Base-by-base conservation (phyloP, 495 filamentous ascomycete genomes). In the Chaetomidium leptoderma region DNA sequence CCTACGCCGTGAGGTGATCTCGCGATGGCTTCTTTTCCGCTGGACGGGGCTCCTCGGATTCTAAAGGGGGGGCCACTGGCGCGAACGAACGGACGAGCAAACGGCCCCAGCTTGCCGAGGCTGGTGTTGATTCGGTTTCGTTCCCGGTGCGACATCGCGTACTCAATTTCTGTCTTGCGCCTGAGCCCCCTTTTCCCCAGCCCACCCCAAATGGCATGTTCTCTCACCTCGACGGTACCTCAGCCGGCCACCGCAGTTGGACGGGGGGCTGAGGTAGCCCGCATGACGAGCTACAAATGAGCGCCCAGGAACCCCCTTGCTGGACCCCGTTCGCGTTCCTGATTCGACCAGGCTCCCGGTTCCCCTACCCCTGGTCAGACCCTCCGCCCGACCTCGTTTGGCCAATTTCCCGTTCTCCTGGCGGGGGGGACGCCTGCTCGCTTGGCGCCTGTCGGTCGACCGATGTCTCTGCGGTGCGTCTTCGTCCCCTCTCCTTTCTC, bases 311-410 rank as follows among this genome's bases (percentile, higher is more conserved):
- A 32, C 9, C 37, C 45, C 49, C 55, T 33, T 59, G 49, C 16
- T 48, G 7, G 36, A 36, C 52, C 56, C 60, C 60, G 62, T 61
- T 63, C 58, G 30, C 56, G 45, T 52, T 60, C 61, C 57, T 68
- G 57, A 72, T 72, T 72, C 63, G 69, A 58, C 60, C 57, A 58
- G 33, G 48, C 27, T 57, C 55, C 59, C 27, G 49, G 59, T 35
- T 61, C 43, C 43, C 48, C 37, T 46, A 16, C 52, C 63, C 62
- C 62, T 57, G 52, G 59, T 56, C 63, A 39, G 53, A 59, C 60
- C 57, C 55, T 48, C 56, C 21, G 46, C 24, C 42, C 43, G 21
- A 27, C 26, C 45, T 42, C 58, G 43, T 59, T 59, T 63, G 53
- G 60, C 55, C 64, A 57, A 65, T 71, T 63, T 65, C 58, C 53